Evolutionary conservation across 2,329 filamentous ascomycete species (phyloP), one percentile per base, ranked within the genome.

Genomic region (Claviceps sp.): DNA sequence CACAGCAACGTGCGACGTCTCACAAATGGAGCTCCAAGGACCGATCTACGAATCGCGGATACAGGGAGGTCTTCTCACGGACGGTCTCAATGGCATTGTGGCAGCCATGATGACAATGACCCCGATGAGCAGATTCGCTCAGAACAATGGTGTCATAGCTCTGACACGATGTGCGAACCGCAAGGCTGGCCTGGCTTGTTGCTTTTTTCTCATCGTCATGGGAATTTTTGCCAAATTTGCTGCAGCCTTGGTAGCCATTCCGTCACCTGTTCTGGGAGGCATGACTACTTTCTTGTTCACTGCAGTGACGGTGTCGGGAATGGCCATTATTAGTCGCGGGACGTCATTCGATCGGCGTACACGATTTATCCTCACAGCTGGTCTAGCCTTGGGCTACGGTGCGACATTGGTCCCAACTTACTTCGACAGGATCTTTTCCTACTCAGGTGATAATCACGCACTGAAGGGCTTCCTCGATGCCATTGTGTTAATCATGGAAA

Each of bases 131-230:
- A 85, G 82, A 0, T 90, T 90, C 58, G 86, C 86, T 0, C 86
- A 90, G 65, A 91, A 91, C 70, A 90, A 91, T 63, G 86, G 86
- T 38, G 85, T 91, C 49, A 90, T 93, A 54, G 84, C 86, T 0
- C 73, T 93, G 45, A 93, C 87, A 0, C 78, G 86, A 16, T 91
- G 86, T 64, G 87, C 87, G 1, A 91, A 88, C 64, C 79, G 87
- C 50, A 85, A 82, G 46, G 88, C 86, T 5, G 88, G 88, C 4
- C 89, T 88, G 64, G 85, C 82, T 47, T 85, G 82, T 62, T 88
- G 78, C 64, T 74, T 85, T 60, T 89, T 89, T 71, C 76, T 93
- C 11, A 68, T 93, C 55, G 65, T 93, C 57, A 88, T 89, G 80
- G 88, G 88, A 16, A 71, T 93, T 54, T 88, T 91, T 59, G 80